These are phyloP conservation scores for Termitomyces eurrhizus DNA, from an alignment of 768 basidiomycete species.

Conservation along the genomic window DNA sequence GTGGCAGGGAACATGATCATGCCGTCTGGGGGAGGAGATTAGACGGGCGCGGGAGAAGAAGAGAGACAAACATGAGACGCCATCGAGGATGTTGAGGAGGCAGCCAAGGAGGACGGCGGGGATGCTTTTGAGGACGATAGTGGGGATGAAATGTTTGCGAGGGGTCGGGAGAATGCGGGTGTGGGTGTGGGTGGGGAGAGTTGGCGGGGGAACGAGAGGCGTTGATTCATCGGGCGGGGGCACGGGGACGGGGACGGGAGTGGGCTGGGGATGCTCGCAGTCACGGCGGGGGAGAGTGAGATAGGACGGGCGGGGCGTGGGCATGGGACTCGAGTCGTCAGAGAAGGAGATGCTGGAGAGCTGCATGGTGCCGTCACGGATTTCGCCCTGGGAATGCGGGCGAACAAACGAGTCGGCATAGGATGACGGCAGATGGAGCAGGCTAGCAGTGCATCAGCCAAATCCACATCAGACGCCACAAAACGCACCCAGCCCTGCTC, in stretches of 20 bases:
- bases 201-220: slow-evolving; percentile 4
- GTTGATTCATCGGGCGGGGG: slow-evolving; percentile 13
- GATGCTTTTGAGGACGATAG: slow-evolving; percentile 40
- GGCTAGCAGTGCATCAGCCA: neutral
- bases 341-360: neutral
- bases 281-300: slow-evolving; percentile 32
- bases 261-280: slow-evolving; percentile 3
- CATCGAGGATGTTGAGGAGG: slow-evolving; percentile 88
- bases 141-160: neutral
- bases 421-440: neutral
- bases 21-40: slow-evolving; percentile 53
- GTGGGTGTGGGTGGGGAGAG: neutral
- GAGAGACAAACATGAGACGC: slow-evolving; percentile 72
- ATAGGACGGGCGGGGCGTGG: slow-evolving; percentile 16
- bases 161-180: neutral
- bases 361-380: neutral
- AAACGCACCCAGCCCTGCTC: slow-evolving; percentile 54
- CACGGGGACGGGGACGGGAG: slow-evolving; percentile 1
- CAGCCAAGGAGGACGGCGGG: slow-evolving; percentile 85
- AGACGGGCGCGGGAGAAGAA: neutral
- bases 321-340: slow-evolving; percentile 4
- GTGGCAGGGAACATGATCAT: slow-evolving; percentile 94
- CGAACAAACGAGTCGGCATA: neutral
- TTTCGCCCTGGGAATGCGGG: neutral
- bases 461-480: neutral